These are phyloP conservation scores for Aspergillus pseudonomiae DNA, from an alignment of 2,329 filamentous ascomycete species.

Conservation along the genomic window DNA sequence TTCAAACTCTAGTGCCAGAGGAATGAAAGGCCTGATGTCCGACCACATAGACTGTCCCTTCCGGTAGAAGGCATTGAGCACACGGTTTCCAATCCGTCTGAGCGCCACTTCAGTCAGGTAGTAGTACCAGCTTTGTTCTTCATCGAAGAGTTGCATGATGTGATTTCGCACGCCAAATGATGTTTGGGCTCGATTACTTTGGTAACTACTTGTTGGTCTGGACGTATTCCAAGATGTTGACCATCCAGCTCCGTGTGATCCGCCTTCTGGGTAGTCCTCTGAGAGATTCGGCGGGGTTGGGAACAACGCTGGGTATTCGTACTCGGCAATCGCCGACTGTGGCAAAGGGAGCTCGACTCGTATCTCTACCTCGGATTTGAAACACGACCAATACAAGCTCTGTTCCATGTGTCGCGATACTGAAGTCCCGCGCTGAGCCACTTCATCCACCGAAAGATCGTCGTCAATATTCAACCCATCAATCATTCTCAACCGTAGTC, in stretches of 20 bases:
- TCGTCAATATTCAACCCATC: slow-evolving; percentile 14
- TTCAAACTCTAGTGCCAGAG: slow-evolving; percentile 34
- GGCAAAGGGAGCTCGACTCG: slow-evolving; percentile 45
- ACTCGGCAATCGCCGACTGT: slow-evolving; percentile 38
- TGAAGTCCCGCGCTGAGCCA: slow-evolving; percentile 11
- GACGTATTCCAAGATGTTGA: neutral
- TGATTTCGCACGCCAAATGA: slow-evolving; percentile 9
- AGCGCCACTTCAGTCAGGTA: slow-evolving; percentile 50
- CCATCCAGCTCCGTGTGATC: neutral
- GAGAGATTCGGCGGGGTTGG: slow-evolving; percentile 31
- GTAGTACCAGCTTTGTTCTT: slow-evolving; percentile 49
- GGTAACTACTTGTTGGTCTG: neutral
- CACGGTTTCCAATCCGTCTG: slow-evolving; percentile 46
- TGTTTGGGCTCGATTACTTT: neutral
- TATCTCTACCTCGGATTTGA: slow-evolving; percentile 49
- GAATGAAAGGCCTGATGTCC: slow-evolving; percentile 27
- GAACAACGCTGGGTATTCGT: slow-evolving; percentile 39
- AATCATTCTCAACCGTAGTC: slow-evolving; percentile 36
- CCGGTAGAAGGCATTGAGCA: slow-evolving; percentile 40
- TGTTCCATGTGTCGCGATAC: slow-evolving; percentile 40
- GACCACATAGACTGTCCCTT: slow-evolving; percentile 24
- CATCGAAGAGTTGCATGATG: slow-evolving; percentile 21
- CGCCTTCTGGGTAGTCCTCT: slow-evolving; percentile 10
- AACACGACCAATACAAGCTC: slow-evolving; percentile 48
- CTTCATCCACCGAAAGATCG: slow-evolving; percentile 9